Conservation (phyloP, 371 early-diverging fungal genomes). For the Mortierella sp. region DNA sequence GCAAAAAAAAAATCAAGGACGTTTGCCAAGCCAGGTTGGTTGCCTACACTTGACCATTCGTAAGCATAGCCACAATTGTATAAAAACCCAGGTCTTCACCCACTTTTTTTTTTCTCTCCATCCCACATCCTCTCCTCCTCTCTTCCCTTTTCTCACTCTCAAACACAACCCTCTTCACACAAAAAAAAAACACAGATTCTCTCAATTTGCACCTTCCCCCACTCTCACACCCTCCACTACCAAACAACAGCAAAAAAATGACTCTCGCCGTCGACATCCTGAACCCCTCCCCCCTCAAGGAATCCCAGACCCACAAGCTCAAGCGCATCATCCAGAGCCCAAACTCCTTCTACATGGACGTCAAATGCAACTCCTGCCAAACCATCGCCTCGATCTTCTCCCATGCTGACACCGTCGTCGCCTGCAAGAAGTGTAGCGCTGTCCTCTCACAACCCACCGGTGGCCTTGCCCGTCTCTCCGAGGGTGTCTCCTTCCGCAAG, state of each 20-base stretch:
- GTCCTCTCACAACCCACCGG: slow-evolving; percentile 99
- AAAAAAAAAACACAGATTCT: not conserved
- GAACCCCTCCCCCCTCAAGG: slow-evolving; percentile 94
- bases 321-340: slow-evolving; percentile 99
- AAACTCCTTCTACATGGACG: slow-evolving; percentile 99
- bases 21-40: not conserved
- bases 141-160: not conserved
- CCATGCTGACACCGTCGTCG: slow-evolving; percentile 99
- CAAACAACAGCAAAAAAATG: slow-evolving; percentile 32
- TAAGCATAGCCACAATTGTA: not conserved
- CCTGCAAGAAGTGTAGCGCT: slow-evolving; percentile 95
- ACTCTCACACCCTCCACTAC: not conserved
- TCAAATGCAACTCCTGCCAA: slow-evolving; percentile 98
- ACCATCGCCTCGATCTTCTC: slow-evolving; percentile 98
- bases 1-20: no score
- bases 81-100: not conserved
- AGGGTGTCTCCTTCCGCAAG: slow-evolving; percentile 64
- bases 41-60: not conserved
- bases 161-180: not conserved
- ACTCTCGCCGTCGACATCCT: slow-evolving; percentile 95
- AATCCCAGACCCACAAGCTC: slow-evolving; percentile 97
- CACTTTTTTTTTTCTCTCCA: not conserved
- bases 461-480: slow-evolving; percentile 98
- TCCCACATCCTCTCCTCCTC: not conserved
- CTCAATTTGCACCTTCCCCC: not conserved